Conservation (phyloP, 441 rosid species). For the Erodium trifolium region DNA sequence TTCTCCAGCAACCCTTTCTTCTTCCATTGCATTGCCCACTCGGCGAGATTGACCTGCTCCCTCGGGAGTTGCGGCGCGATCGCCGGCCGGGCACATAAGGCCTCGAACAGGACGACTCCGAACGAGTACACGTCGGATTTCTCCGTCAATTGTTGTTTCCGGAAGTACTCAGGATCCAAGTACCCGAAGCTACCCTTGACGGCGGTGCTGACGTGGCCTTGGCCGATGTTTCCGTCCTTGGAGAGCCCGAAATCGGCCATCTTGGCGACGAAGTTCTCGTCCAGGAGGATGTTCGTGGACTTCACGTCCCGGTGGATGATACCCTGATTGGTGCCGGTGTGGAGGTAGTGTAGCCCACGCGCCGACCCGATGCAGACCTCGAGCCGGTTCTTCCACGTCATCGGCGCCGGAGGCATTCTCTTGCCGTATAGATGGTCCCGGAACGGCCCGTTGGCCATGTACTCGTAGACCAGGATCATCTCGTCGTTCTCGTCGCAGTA, state of each 20-base stretch:
- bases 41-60: slow-evolving; percentile 85
- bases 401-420: slow-evolving; percentile 33
- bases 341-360: slow-evolving; percentile 76
- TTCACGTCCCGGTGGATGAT: slow-evolving; percentile 79
- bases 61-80: slow-evolving; percentile 56
- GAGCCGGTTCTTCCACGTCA: slow-evolving; percentile 75
- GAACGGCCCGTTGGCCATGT: slow-evolving; percentile 82
- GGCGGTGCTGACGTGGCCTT: no score
- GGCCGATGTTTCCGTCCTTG: no score
- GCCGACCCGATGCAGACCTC: slow-evolving; percentile 81
- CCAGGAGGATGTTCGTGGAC: slow-evolving; percentile 77
- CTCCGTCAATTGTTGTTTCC: no score
- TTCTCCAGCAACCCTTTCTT: slow-evolving; percentile 71
- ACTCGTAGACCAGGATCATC: slow-evolving; percentile 87
- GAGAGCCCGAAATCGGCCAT: no score
- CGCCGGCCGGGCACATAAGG: slow-evolving; percentile 69
- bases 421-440: slow-evolving; percentile 78
- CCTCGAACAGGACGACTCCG: slow-evolving; percentile 84
- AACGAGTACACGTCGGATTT: slow-evolving; percentile 59
- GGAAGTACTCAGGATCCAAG: no score
- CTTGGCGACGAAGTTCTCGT: slow-evolving; percentile 8
- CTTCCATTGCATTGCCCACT: slow-evolving; percentile 94
- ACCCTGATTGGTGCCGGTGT: slow-evolving; percentile 84
- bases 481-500: slow-evolving; percentile 74
- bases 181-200: no score